Conservation (phyloP, 2,329 filamentous ascomycete genomes). For the Cladophialophora immunda region DNA sequence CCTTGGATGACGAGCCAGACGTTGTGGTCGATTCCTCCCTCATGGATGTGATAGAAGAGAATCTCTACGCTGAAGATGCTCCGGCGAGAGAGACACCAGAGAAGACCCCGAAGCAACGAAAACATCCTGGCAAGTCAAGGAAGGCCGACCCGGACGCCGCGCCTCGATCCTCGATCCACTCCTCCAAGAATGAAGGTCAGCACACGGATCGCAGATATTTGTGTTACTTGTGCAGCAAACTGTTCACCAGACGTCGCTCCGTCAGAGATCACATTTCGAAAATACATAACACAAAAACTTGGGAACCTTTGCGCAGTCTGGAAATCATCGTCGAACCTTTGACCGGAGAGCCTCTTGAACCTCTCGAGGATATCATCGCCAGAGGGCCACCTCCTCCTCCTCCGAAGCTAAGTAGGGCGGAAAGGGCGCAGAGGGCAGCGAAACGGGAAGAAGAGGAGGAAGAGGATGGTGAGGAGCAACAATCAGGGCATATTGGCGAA, state of each 20-base stretch:
- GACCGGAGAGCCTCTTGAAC: constrained; percentile 39
- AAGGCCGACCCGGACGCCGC: constrained; percentile 32
- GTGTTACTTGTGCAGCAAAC: constrained; percentile 42
- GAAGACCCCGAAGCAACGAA: constrained; percentile 27
- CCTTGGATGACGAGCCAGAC: constrained; percentile 26
- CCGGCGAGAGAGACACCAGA: constrained; percentile 18
- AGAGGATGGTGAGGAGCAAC: constrained; percentile 14
- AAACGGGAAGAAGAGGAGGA: constrained; percentile 25
- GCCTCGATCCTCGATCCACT: constrained; percentile 37
- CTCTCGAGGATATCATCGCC: constrained; percentile 39
- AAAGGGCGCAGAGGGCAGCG: constrained; percentile 28
- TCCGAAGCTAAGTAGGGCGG: constrained; percentile 29
- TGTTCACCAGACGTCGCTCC: constrained; percentile 41
- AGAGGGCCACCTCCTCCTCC: constrained; percentile 39
- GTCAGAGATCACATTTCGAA: constrained; percentile 42
- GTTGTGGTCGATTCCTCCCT: constrained; percentile 15
- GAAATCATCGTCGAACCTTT: constrained; percentile 41
- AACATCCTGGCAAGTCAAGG: constrained; percentile 35
- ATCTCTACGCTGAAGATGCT: constrained; percentile 13
- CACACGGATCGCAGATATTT: constrained; percentile 42
- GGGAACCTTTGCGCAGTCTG: constrained; percentile 39
- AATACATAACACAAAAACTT: constrained; percentile 41
- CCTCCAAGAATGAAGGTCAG: constrained; percentile 42
- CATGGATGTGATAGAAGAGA: constrained; percentile 26
- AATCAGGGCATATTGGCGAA: not conserved